Evolutionary conservation across 2,329 filamentous ascomycete genomes (phyloP).

Genomic region (Penicillium sp.): DNA sequence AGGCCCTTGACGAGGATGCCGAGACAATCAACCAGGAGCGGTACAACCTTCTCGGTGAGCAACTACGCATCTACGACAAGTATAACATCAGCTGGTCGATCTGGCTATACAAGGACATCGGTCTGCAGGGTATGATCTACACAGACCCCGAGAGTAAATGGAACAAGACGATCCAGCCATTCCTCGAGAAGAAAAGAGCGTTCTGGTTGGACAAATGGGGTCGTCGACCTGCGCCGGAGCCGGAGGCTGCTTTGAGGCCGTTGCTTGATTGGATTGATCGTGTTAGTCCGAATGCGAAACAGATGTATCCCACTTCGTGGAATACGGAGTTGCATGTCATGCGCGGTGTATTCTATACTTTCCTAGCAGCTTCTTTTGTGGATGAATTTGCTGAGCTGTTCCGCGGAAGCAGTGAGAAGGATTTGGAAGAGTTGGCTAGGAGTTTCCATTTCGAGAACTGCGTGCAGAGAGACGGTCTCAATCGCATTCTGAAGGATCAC

Average conservation of each 20-base stretch:
- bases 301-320: constrained; percentile 50
- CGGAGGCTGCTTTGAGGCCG: constrained; percentile 45
- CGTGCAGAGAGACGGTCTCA: constrained; percentile 50
- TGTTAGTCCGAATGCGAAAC: constrained; percentile 41
- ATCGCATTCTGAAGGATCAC: constrained; percentile 49
- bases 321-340: constrained; percentile 50
- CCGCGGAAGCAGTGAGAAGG: constrained; percentile 47
- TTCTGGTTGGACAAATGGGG: constrained; percentile 58
- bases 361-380: constrained; percentile 50
- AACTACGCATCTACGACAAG: constrained; percentile 52
- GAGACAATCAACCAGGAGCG: constrained; percentile 44
- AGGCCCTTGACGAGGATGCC: constrained; percentile 29
- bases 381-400: constrained; percentile 58
- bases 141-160: constrained; percentile 47
- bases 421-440: constrained; percentile 53
- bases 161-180: constrained; percentile 50
- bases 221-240: constrained; percentile 39
- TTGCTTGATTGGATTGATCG: constrained; percentile 47
- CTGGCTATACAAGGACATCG: constrained; percentile 58
- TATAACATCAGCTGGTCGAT: constrained; percentile 56
- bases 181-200: constrained; percentile 54
- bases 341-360: constrained; percentile 47
- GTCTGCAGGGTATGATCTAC: constrained; percentile 55
- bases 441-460: constrained; percentile 57
- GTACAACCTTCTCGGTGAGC: constrained; percentile 47